phyloP scores from a whole-genome alignment of 371 early-diverging fungal genomes.

The Mycotypha africana region DNA sequence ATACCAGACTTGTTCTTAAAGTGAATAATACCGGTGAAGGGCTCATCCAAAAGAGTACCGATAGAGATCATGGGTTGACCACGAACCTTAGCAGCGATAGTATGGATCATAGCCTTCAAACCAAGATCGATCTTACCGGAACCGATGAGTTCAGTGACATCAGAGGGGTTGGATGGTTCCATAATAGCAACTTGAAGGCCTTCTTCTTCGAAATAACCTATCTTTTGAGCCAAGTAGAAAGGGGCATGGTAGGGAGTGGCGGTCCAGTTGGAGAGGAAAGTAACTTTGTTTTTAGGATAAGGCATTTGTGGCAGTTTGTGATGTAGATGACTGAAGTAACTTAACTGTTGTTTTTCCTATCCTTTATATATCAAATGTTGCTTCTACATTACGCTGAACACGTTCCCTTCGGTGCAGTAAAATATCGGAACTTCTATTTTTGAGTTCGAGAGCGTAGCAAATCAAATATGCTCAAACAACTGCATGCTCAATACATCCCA shows the following conservation, averaged over 20 bases:
- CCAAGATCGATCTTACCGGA: slow-evolving; percentile 60
- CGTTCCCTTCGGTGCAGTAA: no score
- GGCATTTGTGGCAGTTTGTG: no score
- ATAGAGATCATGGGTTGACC: slow-evolving; percentile 63
- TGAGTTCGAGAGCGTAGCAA: no score
- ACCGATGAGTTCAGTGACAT: slow-evolving; percentile 65
- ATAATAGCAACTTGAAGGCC: slow-evolving; percentile 61
- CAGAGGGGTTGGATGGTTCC: slow-evolving; percentile 61
- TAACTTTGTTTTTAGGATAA: no score
- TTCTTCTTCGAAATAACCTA: slow-evolving; percentile 54
- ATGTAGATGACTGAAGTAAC: no score
- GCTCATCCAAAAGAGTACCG: slow-evolving; percentile 63
- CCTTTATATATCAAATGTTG: no score
- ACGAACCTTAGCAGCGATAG: slow-evolving; percentile 62
- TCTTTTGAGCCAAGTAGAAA: slow-evolving; percentile 57
- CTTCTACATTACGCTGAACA: no score
- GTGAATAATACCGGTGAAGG: slow-evolving; percentile 63
- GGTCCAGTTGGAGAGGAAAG: slow-evolving; percentile 54
- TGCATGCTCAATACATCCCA: no score
- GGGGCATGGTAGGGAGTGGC: slow-evolving; percentile 67
- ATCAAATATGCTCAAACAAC: no score
- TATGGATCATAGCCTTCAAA: slow-evolving; percentile 70
- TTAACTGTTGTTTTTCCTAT: no score
- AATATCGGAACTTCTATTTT: no score
- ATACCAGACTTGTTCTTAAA: slow-evolving; percentile 48